A percentile compares a stretch with the other conserved stretches of the same genome.
These are phyloP conservation scores for Spizellomyces punctatus DNA, from an alignment of 192 early-diverging fungal genomes.

Conservation along the genomic window DNA sequence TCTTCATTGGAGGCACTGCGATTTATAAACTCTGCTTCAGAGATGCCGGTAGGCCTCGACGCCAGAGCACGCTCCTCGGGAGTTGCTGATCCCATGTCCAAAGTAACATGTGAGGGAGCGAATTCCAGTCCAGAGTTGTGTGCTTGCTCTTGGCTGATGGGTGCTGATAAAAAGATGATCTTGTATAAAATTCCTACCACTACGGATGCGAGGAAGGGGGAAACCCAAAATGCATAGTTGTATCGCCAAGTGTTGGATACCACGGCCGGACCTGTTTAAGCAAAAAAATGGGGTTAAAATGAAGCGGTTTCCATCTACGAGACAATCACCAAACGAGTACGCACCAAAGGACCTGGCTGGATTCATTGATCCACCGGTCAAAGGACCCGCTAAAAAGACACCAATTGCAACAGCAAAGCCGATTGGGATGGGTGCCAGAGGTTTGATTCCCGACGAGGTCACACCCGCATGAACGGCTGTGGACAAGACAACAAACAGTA, in stretches of 20 bases:
- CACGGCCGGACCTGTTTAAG: conserved; percentile 21
- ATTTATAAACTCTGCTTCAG: conserved; percentile 8
- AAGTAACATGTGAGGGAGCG: not conserved
- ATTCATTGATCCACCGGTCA: conserved; percentile 29
- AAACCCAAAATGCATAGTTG: conserved; percentile 20
- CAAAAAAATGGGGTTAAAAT: not conserved
- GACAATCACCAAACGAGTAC: not conserved
- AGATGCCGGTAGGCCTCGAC: not conserved
- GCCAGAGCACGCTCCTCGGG: not conserved
- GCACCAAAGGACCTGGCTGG: conserved; percentile 27
- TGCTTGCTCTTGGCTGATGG: conserved; percentile 11
- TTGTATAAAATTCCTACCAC: conserved; percentile 26
- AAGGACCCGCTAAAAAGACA: conserved; percentile 15
- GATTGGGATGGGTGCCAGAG: conserved; percentile 30
- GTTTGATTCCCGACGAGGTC: conserved; percentile 3
- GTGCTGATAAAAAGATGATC: conserved; percentile 24
- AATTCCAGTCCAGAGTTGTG: not conserved
- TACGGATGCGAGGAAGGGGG: conserved; percentile 14
- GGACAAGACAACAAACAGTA: conserved; percentile 20
- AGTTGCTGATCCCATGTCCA: not conserved
- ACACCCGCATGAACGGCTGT: conserved; percentile 17
- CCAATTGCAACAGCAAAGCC: conserved; percentile 23
- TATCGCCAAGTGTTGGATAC: conserved; percentile 17
- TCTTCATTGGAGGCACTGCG: not conserved
- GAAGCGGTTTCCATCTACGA: too few species aligned